phyloP scores from a whole-genome alignment of 1,284 basidiomycete genomes.

The Puccinia horiana region DNA sequence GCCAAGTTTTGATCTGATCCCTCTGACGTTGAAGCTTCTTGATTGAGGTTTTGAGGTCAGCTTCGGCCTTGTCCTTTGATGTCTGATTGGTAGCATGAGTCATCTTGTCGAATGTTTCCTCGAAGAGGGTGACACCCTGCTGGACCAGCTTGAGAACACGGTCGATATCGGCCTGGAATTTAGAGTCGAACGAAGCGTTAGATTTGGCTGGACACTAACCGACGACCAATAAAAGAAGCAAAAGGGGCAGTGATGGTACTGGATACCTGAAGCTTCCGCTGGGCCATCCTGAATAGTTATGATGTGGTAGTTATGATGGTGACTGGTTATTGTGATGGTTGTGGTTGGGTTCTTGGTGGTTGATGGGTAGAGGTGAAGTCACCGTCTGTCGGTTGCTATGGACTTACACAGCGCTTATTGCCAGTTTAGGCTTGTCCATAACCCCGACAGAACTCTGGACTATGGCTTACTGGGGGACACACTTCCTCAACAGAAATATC shows the following conservation, averaged over 20 bases:
- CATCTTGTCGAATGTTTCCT: conserved; percentile 58
- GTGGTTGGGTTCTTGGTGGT: neutral
- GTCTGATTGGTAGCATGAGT: conserved; percentile 57
- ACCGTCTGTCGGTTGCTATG: neutral
- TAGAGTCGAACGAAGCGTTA: neutral
- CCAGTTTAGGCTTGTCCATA: neutral
- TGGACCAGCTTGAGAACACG: conserved; percentile 49
- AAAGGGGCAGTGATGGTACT: neutral
- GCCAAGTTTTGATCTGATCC: conserved; percentile 99
- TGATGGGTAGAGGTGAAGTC: neutral
- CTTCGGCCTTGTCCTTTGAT: conserved; percentile 59
- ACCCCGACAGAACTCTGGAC: neutral
- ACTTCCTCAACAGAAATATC: too few relatives aligned
- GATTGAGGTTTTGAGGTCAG: conserved; percentile 59
- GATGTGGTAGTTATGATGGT: neutral
- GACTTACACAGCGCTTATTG: neutral
- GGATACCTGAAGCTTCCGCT: conserved; percentile 49
- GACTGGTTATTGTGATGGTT: neutral
- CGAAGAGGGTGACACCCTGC: conserved; percentile 58
- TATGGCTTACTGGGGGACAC: conserved; percentile 1
- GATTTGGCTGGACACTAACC: neutral
- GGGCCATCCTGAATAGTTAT: conserved; percentile 29
- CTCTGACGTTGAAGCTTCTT: conserved; percentile 97
- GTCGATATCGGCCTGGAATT: conserved; percentile 46
- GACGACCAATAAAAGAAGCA: neutral